phyloP scores from a whole-genome alignment of 495 filamentous ascomycete genomes.

The Xylaria telfairii region DNA sequence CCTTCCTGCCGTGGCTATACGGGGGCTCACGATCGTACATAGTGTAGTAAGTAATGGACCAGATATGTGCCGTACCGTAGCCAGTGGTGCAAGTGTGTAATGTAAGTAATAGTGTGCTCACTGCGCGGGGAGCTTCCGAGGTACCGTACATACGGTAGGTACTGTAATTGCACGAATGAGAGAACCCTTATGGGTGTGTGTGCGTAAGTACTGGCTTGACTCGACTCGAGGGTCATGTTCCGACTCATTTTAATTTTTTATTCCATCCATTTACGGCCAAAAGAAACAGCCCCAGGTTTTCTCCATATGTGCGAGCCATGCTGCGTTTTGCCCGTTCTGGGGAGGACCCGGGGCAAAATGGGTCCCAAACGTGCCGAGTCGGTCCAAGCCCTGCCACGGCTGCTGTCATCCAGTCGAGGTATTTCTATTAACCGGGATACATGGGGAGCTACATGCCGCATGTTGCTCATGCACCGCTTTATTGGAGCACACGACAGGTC shows the following conservation, averaged over 20 bases:
- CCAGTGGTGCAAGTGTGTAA: neutral
- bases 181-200: constrained; percentile 1
- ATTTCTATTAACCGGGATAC: neutral
- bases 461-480: neutral
- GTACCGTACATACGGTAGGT: no score
- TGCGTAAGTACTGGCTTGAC: neutral
- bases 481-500: no score
- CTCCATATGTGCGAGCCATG: constrained; percentile 12
- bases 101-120: constrained; percentile 2
- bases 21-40: neutral
- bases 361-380: constrained; percentile 18
- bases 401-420: neutral
- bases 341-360: constrained; percentile 24
- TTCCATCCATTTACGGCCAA: constrained; percentile 10
- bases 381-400: constrained; percentile 6
- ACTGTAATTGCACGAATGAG: constrained; percentile 19
- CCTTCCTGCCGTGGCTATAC: neutral
- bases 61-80: no score
- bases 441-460: neutral
- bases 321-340: constrained; percentile 18
- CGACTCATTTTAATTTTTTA: constrained; percentile 6
- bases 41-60: no score
- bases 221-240: neutral
- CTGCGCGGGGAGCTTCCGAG: constrained; percentile 8
- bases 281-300: constrained; percentile 29